Conservation (phyloP, 768 basidiomycete species). For the Kwoniella mangroviensis region DNA sequence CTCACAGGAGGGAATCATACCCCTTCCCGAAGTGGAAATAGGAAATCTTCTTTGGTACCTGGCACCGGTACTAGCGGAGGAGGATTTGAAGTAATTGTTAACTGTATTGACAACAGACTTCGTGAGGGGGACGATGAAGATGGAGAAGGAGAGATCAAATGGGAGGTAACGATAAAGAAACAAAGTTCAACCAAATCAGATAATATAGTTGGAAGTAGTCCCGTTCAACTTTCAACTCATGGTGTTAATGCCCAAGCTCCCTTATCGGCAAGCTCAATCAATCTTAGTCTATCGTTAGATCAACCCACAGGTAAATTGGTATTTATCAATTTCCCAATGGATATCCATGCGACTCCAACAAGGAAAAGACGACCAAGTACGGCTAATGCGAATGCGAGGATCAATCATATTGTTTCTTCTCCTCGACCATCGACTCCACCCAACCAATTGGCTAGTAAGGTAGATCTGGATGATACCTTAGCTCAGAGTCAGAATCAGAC, state of each 20-base stretch:
- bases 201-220: constrained; percentile 7
- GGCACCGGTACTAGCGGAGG: constrained; percentile 1
- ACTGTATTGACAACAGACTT: constrained; percentile 22
- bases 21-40: constrained; percentile 6
- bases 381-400: neutral
- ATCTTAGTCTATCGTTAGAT: constrained; percentile 48
- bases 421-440: constrained; percentile 12
- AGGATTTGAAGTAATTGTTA: constrained; percentile 30
- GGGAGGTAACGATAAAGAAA: constrained; percentile 63
- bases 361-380: constrained; percentile 11
- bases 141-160: constrained; percentile 62
- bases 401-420: constrained; percentile 10
- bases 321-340: constrained; percentile 47
- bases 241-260: constrained; percentile 28
- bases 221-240: constrained; percentile 24
- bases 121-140: neutral
- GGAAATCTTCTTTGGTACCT: neutral
- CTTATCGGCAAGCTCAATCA: constrained; percentile 40
- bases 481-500: neutral
- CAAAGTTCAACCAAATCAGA: neutral
- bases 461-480: neutral
- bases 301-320: constrained; percentile 51
- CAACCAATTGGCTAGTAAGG: neutral
- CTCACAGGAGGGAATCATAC: constrained; percentile 4
- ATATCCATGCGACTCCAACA: constrained; percentile 33